phyloP scores from a whole-genome alignment of 2,329 filamentous ascomycete species.

The Fusarium solani-melongenae region DNA sequence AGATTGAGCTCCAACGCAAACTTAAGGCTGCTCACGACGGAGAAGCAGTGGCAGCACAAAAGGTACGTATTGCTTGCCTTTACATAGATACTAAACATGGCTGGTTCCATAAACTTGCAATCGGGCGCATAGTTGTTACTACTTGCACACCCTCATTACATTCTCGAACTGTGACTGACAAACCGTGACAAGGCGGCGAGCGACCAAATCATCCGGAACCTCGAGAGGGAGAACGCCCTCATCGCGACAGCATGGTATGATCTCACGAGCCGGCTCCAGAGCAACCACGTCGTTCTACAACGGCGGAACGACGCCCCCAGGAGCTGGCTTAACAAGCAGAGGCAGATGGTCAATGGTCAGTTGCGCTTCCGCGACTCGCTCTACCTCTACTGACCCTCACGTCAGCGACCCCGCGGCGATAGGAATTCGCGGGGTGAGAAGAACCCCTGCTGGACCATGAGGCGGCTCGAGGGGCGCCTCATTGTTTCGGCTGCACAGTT shows the following conservation, averaged over 20 bases:
- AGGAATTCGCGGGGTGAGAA: slow-evolving; percentile 52
- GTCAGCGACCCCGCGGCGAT: slow-evolving; percentile 60
- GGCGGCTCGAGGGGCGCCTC: slow-evolving; percentile 13
- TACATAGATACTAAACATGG: slow-evolving; percentile 4
- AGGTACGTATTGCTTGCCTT: slow-evolving; percentile 55
- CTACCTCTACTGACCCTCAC: slow-evolving; percentile 56
- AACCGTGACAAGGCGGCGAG: slow-evolving; percentile 55
- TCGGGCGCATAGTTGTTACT: neutral
- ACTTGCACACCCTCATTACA: neutral
- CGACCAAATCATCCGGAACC: slow-evolving; percentile 71
- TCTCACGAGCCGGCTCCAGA: slow-evolving; percentile 80
- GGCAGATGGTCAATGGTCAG: slow-evolving; percentile 74
- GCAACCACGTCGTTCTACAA: slow-evolving; percentile 83
- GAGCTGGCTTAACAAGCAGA: slow-evolving; percentile 88
- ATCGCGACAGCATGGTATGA: slow-evolving; percentile 91
- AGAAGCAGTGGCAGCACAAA: slow-evolving; percentile 61
- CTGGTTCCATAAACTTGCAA: neutral
- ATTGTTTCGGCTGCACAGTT: neutral
- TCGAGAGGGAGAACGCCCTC: slow-evolving; percentile 81
- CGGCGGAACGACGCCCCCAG: slow-evolving; percentile 78
- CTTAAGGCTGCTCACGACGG: slow-evolving; percentile 65
- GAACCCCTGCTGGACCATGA: slow-evolving; percentile 24
- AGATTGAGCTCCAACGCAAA: slow-evolving; percentile 65
- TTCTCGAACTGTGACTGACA: slow-evolving; percentile 21
- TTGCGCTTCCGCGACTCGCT: slow-evolving; percentile 56